These are phyloP conservation scores for Colletotrichum noveboracense DNA, from an alignment of 2,329 filamentous ascomycete genomes.

Conservation along the genomic window DNA sequence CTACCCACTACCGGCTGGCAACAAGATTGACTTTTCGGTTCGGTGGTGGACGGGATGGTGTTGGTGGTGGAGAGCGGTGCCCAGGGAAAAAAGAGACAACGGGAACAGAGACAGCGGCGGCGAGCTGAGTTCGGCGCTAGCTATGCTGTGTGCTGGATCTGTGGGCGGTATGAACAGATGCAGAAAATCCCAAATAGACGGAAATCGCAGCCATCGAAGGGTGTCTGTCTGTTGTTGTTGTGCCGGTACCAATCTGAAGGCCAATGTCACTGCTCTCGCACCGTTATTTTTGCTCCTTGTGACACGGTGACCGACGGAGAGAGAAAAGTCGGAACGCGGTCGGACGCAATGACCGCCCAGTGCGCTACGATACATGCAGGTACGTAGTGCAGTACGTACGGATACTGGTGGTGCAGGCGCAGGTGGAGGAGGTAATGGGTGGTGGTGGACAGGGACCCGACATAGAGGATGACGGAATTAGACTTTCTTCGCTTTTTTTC, in stretches of 20 bases:
- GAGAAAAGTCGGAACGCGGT: background rate
- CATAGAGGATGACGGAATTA: background rate
- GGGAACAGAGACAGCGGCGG: background rate
- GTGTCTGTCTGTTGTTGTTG: background rate
- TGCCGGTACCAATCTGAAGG: background rate
- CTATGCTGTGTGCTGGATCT: background rate
- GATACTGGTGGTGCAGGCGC: background rate
- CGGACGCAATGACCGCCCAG: background rate
- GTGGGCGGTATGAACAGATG: background rate
- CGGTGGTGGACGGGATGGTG: background rate
- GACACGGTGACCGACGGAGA: background rate
- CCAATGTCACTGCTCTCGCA: background rate
- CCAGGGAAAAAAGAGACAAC: background rate
- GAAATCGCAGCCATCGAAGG: background rate
- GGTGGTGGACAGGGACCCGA: background rate
- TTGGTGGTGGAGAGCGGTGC: background rate
- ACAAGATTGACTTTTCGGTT: background rate
- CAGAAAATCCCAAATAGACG: background rate
- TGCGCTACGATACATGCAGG: background rate
- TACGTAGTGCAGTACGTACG: background rate
- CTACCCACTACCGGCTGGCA: background rate
- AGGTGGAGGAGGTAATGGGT: background rate
- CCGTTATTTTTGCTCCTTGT: background rate
- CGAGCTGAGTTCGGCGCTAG: conserved; percentile 10
- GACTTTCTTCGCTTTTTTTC: background rate